Percentiles rank a stretch among this genome's conserved stretches.
Evolutionary conservation across 345 rosid genomes (phyloP).

Genomic region (Brassica rapa): DNA sequence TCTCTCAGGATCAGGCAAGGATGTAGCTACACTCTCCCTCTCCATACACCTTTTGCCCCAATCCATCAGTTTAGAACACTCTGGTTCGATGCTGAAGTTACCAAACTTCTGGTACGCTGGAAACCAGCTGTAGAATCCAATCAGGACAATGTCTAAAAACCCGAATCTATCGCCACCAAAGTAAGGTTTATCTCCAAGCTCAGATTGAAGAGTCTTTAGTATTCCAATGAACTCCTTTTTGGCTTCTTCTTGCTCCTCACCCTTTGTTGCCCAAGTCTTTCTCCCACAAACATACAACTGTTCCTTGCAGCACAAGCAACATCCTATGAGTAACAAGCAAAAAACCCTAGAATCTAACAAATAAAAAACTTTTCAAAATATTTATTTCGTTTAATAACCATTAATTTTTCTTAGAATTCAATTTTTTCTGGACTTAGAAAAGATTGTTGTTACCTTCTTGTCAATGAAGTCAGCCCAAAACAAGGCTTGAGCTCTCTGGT

Average conservation of each 20-base stretch:
- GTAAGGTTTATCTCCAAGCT: conserved; percentile 34
- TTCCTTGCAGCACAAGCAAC: neutral
- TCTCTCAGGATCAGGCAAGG: conserved; percentile 10
- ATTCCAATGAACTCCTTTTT: neutral
- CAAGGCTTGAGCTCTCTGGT: conserved; percentile 9
- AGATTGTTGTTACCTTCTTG: conserved; percentile 22
- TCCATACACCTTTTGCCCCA: conserved; percentile 29
- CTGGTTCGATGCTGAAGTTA: conserved; percentile 27
- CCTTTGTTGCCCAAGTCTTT: conserved; percentile 27
- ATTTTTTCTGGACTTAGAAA: neutral
- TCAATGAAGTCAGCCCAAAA: conserved; percentile 23
- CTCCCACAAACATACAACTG: conserved; percentile 27
- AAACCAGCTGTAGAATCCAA: conserved; percentile 31
- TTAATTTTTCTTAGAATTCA: neutral
- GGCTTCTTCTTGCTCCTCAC: conserved; percentile 24
- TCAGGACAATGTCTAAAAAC: conserved; percentile 22
- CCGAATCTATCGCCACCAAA: conserved; percentile 17
- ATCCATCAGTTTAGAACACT: conserved; percentile 17
- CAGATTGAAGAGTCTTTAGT: conserved; percentile 33
- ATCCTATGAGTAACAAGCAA: conserved; percentile 12
- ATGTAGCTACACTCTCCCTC: conserved; percentile 14
- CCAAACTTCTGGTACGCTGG: conserved; percentile 16
- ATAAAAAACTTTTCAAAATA: neutral
- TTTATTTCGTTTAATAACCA: neutral
- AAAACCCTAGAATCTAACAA: neutral